Conservation (phyloP, 768 basidiomycete genomes). For the Bullera alba region DNA sequence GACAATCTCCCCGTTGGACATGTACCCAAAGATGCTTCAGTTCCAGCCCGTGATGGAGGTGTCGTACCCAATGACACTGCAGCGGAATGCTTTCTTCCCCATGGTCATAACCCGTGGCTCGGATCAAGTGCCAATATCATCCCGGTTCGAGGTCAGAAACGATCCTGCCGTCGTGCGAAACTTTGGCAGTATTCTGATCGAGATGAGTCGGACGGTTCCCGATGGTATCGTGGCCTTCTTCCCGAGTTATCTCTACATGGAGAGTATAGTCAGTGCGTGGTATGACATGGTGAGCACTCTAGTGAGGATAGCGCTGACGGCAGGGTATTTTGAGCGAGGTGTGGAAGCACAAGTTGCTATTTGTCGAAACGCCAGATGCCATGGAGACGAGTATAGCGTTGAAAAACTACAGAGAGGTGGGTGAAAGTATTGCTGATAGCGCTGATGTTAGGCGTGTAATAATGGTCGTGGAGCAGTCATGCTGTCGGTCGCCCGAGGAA, state of each 20-base stretch:
- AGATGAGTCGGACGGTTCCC: constrained; percentile 95
- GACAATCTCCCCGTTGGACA: constrained; percentile 95
- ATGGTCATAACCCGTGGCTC: constrained; percentile 95
- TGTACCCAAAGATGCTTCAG: constrained; percentile 99
- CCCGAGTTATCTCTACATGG: constrained; percentile 99
- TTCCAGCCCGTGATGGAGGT: constrained; percentile 96
- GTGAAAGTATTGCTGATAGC: constrained; percentile 15
- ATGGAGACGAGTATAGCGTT: constrained; percentile 97
- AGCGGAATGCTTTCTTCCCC: constrained; percentile 91
- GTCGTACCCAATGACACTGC: constrained; percentile 95
- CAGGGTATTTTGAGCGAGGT: constrained; percentile 98
- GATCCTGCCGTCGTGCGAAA: constrained; percentile 98
- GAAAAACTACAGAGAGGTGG: constrained; percentile 89
- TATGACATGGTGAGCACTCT: constrained; percentile 84
- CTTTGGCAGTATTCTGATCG: constrained; percentile 94
- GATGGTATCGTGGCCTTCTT: constrained; percentile 99
- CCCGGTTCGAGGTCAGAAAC: constrained; percentile 96
- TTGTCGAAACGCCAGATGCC: constrained; percentile 98
- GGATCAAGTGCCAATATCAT: constrained; percentile 97
- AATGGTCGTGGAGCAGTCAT: constrained; percentile 96
- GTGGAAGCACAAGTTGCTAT: constrained; percentile 98
- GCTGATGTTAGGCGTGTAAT: constrained; percentile 71
- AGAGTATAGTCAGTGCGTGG: constrained; percentile 99
- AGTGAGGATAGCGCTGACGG: not conserved
- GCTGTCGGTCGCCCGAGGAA: constrained; percentile 93